Evolutionary conservation across 352 stramenopile species (phyloP), one percentile per base, ranked within the genome.

Genomic region (Pythium chondricola): DNA sequence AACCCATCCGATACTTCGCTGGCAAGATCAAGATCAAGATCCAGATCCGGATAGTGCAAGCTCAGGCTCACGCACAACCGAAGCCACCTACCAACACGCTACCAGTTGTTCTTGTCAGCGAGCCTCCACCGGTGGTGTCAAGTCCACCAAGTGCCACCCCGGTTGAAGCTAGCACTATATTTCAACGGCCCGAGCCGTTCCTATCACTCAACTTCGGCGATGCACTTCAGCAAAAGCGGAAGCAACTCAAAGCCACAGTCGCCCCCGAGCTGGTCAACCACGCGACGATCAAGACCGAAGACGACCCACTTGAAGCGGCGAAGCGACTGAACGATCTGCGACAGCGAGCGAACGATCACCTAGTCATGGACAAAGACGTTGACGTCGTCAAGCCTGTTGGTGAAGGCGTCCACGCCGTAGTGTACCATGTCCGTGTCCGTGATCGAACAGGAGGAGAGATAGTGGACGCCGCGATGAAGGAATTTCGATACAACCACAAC

Each of bases 11-110:
- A 27, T 52, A 62, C 26, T 48, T 52, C 10, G 44, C 48, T 2
- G 55, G 55, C 20, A 63, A 63, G 21, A 29, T 63, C 41, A 63
- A 63, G 31, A 21, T 63, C 11, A 20, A 18, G 0, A 46, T 52
- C 14, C 37, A 36, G 13, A 37, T 52, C 36, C 20, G n/a, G n/a
- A n/a, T n/a, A n/a, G n/a, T n/a, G n/a, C n/a, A n/a, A n/a, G n/a
- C n/a, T n/a, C n/a, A 21, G 18, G 11, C 9, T 6, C 36, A 58
- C 35, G 8, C 29, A 38, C 18, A 18, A 9, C 27, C 32, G 4
- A 9, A 31, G 27, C n/a, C n/a, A n/a, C n/a, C n/a, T n/a, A n/a
- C n/a, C n/a, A n/a, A n/a, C n/a, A n/a, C n/a, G n/a, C n/a, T n/a
- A n/a, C n/a, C n/a, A n/a, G n/a, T n/a, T n/a, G n/a, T n/a, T n/a